Conservation (phyloP, 169 alveolate genomes). For the Eimeria necatrix region DNA sequence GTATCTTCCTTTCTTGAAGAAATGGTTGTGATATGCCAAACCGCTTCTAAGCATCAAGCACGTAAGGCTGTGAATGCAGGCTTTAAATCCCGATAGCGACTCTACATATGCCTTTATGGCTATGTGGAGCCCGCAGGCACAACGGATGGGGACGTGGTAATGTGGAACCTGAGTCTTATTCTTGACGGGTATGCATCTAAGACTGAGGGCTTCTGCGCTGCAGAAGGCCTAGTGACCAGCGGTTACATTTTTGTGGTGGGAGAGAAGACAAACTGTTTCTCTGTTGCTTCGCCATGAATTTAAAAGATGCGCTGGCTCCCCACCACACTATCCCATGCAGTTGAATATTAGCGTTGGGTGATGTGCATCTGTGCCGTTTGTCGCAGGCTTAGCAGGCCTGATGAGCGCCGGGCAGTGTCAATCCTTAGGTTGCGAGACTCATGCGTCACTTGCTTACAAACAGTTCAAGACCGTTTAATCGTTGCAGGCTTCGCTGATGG, state of each 20-base stretch:
- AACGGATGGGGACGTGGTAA: constrained; percentile 92
- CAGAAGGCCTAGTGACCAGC: not conserved
- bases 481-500: constrained; percentile 94
- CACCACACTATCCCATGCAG: too few relatives aligned
- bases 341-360: not conserved
- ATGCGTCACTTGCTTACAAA: constrained; percentile 88
- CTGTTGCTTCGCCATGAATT: not conserved
- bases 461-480: constrained; percentile 88
- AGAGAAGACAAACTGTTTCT: not conserved
- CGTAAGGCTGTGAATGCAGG: not conserved
- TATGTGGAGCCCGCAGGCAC: constrained; percentile 86
- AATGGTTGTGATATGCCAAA: not conserved
- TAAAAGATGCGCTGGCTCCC: not conserved
- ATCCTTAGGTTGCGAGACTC: constrained; percentile 89
- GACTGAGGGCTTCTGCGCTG: not conserved
- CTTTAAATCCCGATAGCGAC: not conserved
- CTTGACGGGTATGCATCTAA: constrained; percentile 86
- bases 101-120: not conserved
- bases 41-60: not conserved
- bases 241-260: not conserved
- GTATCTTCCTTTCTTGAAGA: not conserved
- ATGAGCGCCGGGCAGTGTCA: constrained; percentile 92
- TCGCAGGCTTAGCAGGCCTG: constrained; percentile 88
- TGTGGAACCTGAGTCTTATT: constrained; percentile 93
- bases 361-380: not conserved